Evolutionary conservation across 164 flowering plant genomes (phyloP).

Genomic region (Berberis vulgaris): DNA sequence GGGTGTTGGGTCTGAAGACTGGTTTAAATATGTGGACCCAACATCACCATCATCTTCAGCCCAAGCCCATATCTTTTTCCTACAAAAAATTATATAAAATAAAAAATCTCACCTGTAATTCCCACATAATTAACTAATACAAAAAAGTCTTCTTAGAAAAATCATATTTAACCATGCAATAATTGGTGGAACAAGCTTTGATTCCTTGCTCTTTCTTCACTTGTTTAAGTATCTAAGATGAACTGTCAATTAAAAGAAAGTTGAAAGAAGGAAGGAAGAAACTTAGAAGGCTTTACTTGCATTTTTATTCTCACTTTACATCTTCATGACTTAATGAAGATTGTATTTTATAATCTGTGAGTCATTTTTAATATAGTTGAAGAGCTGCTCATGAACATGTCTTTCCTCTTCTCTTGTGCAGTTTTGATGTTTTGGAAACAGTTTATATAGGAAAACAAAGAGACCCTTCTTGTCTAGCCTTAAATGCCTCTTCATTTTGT

Average conservation of each 20-base stretch:
- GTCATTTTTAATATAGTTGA: slow-evolving; percentile 12
- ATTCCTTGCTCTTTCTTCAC: slow-evolving; percentile 1
- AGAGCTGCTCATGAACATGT: slow-evolving; percentile 7
- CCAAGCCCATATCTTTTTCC: neutral
- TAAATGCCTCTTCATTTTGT: neutral
- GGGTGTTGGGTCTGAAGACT: neutral
- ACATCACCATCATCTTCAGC: neutral
- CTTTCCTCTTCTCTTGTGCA: slow-evolving; percentile 8
- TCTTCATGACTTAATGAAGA: slow-evolving; percentile 10
- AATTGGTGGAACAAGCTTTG: neutral
- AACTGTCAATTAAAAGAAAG: slow-evolving; percentile 26
- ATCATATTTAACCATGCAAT: too few relatives aligned
- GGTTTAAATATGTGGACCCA: slow-evolving; percentile 14
- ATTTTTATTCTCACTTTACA: slow-evolving; percentile 5
- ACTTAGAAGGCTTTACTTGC: slow-evolving; percentile 7
- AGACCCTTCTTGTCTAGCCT: slow-evolving; percentile 5
- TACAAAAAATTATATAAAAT: too few relatives aligned
- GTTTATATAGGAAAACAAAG: slow-evolving; percentile 6
- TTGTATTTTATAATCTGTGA: slow-evolving; percentile 7
- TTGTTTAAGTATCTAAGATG: slow-evolving; percentile 21
- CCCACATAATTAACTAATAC: too few relatives aligned
- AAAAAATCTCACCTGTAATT: too few relatives aligned
- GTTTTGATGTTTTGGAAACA: slow-evolving; percentile 12
- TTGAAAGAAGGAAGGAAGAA: slow-evolving; percentile 6
- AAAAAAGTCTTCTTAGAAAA: too few relatives aligned